A percentile compares a stretch with the other conserved stretches of the same genome.
Conservation (phyloP, 768 basidiomycete species). For the Coprinopsis cinerea region DNA sequence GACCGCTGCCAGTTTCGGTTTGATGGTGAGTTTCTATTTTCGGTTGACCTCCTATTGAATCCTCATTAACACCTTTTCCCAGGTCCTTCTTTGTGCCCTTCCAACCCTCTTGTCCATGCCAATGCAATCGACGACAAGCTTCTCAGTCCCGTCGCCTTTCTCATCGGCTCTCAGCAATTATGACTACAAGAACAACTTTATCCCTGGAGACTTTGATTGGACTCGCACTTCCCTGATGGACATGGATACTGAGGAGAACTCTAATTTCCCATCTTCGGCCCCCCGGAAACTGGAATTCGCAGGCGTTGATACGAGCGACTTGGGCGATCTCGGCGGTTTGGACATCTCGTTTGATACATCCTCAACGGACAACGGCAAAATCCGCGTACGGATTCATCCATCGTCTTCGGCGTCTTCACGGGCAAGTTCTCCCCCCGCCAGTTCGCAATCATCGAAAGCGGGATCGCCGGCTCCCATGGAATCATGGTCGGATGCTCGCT, state of each 20-base stretch:
- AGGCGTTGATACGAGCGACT: slow-evolving; percentile 42
- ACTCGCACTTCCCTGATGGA: slow-evolving; percentile 42
- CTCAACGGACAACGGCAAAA: slow-evolving; percentile 60
- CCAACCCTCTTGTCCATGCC: slow-evolving; percentile 72
- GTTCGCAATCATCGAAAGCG: slow-evolving; percentile 15
- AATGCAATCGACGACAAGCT: slow-evolving; percentile 47
- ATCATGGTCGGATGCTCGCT: slow-evolving; percentile 18
- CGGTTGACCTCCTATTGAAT: slow-evolving; percentile 7
- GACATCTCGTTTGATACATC: slow-evolving; percentile 71
- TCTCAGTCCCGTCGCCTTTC: slow-evolving; percentile 47
- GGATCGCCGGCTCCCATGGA: slow-evolving; percentile 10
- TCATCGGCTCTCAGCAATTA: slow-evolving; percentile 38
- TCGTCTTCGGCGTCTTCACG: slow-evolving; percentile 41
- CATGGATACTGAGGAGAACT: slow-evolving; percentile 37
- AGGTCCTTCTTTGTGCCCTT: slow-evolving; percentile 75
- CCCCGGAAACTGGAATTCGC: slow-evolving; percentile 53
- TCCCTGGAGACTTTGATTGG: slow-evolving; percentile 46
- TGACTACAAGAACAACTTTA: slow-evolving; percentile 21
- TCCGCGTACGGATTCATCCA: slow-evolving; percentile 68
- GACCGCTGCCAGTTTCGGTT: slow-evolving; percentile 59
- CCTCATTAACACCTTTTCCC: slow-evolving; percentile 13
- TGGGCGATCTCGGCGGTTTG: slow-evolving; percentile 48
- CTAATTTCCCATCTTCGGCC: slow-evolving; percentile 23
- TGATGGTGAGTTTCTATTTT: slow-evolving; percentile 51
- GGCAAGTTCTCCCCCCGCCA: slow-evolving; percentile 27